These are phyloP conservation scores for Aspergillus vadensis DNA, from an alignment of 2,329 filamentous ascomycete species.

Conservation along the genomic window DNA sequence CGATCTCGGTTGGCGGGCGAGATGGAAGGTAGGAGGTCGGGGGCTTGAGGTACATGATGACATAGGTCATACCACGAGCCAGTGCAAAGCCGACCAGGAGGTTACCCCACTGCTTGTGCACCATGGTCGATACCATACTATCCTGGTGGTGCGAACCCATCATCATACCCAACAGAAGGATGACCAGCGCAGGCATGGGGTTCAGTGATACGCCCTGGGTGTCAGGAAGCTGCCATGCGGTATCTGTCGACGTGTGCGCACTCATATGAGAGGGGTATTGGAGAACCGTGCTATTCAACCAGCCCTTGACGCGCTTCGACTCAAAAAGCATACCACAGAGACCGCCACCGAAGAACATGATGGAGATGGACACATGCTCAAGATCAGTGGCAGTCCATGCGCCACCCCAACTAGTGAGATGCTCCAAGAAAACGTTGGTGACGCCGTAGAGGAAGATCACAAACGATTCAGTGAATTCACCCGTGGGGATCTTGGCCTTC, in stretches of 20 bases:
- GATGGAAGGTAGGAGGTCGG: slow-evolving; percentile 78
- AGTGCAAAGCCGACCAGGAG: slow-evolving; percentile 80
- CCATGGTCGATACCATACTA: slow-evolving; percentile 83
- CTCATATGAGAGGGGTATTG: slow-evolving; percentile 40
- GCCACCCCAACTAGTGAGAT: slow-evolving; percentile 71
- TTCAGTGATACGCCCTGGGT: slow-evolving; percentile 79
- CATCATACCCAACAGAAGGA: slow-evolving; percentile 86
- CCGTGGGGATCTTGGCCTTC: slow-evolving; percentile 66
- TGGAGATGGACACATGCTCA: slow-evolving; percentile 88
- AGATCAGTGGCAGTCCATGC: slow-evolving; percentile 78
- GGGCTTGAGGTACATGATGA: slow-evolving; percentile 76
- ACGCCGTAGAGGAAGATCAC: slow-evolving; percentile 88
- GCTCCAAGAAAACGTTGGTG: slow-evolving; percentile 91
- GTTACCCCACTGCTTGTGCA: slow-evolving; percentile 91
- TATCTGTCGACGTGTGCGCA: slow-evolving; percentile 45
- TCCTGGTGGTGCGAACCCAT: slow-evolving; percentile 90
- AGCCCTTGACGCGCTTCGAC: slow-evolving; percentile 66
- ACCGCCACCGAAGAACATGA: slow-evolving; percentile 92
- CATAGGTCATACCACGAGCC: slow-evolving; percentile 76
- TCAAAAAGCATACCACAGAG: slow-evolving; percentile 86
- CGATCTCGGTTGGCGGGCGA: slow-evolving; percentile 85
- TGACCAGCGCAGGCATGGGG: slow-evolving; percentile 82
- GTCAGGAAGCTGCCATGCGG: slow-evolving; percentile 60
- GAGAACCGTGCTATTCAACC: slow-evolving; percentile 52
- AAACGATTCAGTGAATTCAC: slow-evolving; percentile 86